These are phyloP conservation scores for Tilletia setariae DNA, from an alignment of 1,284 basidiomycete species.

Conservation along the genomic window DNA sequence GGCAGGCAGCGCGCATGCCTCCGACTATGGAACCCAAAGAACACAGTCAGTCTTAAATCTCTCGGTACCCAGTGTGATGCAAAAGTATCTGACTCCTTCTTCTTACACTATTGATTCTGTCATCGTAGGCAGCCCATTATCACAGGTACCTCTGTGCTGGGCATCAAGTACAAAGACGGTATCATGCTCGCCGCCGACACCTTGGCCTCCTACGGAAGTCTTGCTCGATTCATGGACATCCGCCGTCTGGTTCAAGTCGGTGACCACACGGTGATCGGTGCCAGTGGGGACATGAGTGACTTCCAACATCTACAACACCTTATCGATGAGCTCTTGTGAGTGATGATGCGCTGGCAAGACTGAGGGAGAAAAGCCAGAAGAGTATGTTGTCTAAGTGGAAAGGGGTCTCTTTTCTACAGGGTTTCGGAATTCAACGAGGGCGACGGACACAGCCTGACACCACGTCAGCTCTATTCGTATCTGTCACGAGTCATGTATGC, in stretches of 20 bases:
- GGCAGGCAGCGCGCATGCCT: conserved; percentile 18
- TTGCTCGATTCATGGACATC: conserved; percentile 94
- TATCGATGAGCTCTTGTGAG: conserved; percentile 45
- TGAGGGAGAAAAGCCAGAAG: not conserved
- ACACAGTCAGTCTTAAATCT: conserved; percentile 20
- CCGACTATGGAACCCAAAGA: conserved; percentile 20
- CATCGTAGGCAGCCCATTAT: conserved; percentile 76
- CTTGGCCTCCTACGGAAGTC: conserved; percentile 93
- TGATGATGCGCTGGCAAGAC: not conserved
- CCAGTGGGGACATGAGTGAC: conserved; percentile 94
- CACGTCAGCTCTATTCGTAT: conserved; percentile 89
- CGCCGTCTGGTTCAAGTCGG: conserved; percentile 82
- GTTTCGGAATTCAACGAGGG: conserved; percentile 74
- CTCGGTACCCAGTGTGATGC: not conserved
- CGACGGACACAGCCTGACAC: conserved; percentile 81
- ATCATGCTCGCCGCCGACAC: conserved; percentile 99
- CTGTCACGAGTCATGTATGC: conserved; percentile 87
- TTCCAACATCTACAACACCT: conserved; percentile 86
- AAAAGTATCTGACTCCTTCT: not conserved
- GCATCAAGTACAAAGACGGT: conserved; percentile 89
- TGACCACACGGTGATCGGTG: conserved; percentile 77
- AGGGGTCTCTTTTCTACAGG: conserved; percentile 43
- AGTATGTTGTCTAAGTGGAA: conserved; percentile 2
- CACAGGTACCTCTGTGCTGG: conserved; percentile 92
- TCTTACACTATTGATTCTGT: conserved; percentile 21